These are phyloP conservation scores for Leersia perrieri DNA, from an alignment of 176 grass and related monocot genomes.

Conservation along the genomic window DNA sequence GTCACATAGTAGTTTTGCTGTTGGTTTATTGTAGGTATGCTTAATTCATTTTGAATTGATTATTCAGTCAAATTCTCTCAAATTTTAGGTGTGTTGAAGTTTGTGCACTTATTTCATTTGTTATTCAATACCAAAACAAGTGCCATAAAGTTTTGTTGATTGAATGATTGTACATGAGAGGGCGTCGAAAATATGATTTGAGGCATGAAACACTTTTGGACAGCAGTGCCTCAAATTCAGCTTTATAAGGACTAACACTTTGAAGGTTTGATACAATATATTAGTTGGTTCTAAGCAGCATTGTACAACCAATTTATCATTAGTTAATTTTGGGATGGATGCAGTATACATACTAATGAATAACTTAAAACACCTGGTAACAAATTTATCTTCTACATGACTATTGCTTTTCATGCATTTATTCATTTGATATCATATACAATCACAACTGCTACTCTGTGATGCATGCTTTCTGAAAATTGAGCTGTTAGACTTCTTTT, in stretches of 20 bases:
- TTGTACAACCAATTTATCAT: too few species aligned
- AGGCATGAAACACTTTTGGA: neutral
- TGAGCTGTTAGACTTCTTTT: too few species aligned
- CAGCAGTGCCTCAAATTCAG: neutral
- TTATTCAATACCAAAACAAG: too few species aligned
- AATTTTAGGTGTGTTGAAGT: neutral
- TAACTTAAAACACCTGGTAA: neutral
- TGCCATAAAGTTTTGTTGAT: too few species aligned
- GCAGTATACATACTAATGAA: neutral
- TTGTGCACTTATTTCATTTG: too few species aligned
- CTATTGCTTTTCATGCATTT: neutral
- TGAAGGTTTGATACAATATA: neutral
- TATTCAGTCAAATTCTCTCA: neutral
- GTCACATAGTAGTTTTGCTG: neutral
- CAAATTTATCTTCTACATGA: neutral
- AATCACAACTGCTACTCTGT: too few species aligned
- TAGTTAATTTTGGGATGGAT: too few species aligned
- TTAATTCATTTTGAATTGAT: slow-evolving; percentile 6
- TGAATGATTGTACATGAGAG: too few species aligned
- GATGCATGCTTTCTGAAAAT: too few species aligned
- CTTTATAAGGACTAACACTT: neutral
- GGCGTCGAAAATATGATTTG: too few species aligned
- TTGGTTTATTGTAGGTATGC: neutral
- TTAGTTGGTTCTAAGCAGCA: neutral
- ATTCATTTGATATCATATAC: too few species aligned